phyloP scores from a whole-genome alignment of 2,329 filamentous ascomycete species.

The Teratosphaeriaceae sp. region DNA sequence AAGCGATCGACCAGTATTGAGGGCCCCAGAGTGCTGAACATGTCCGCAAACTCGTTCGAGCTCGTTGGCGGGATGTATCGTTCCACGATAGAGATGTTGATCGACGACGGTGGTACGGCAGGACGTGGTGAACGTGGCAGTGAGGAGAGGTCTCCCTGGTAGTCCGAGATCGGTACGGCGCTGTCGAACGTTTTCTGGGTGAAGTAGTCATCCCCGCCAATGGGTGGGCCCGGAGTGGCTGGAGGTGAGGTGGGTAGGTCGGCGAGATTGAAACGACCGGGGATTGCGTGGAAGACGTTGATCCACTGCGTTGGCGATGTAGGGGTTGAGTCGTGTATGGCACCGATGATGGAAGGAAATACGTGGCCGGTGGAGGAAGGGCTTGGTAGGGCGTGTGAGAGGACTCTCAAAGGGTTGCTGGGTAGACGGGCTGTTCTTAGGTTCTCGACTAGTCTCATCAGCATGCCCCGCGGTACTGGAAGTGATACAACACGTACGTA shows the following conservation, averaged over 20 bases:
- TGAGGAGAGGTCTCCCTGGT: slow-evolving; percentile 48
- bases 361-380: slow-evolving; percentile 45
- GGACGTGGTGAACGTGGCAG: slow-evolving; percentile 48
- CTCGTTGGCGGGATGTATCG: slow-evolving; percentile 60
- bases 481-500: slow-evolving; percentile 20
- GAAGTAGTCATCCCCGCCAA: slow-evolving; percentile 55
- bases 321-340: slow-evolving; percentile 48
- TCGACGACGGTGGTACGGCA: slow-evolving; percentile 53
- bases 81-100: slow-evolving; percentile 56
- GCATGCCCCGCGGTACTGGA: neutral
- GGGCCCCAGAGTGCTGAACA: slow-evolving; percentile 49
- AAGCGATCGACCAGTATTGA: slow-evolving; percentile 57
- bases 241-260: slow-evolving; percentile 59
- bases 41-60: slow-evolving; percentile 50
- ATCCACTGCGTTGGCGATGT: slow-evolving; percentile 50
- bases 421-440: slow-evolving; percentile 27
- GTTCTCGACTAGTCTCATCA: slow-evolving; percentile 31
- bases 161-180: slow-evolving; percentile 53
- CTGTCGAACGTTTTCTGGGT: slow-evolving; percentile 55
- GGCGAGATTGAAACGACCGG: slow-evolving; percentile 54
- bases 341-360: slow-evolving; percentile 49
- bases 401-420: slow-evolving; percentile 44
- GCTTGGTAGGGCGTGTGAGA: slow-evolving; percentile 55
- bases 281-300: slow-evolving; percentile 58
- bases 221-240: slow-evolving; percentile 47